phyloP scores from a whole-genome alignment of 495 filamentous ascomycete species.

The Lophium mytilinum region DNA sequence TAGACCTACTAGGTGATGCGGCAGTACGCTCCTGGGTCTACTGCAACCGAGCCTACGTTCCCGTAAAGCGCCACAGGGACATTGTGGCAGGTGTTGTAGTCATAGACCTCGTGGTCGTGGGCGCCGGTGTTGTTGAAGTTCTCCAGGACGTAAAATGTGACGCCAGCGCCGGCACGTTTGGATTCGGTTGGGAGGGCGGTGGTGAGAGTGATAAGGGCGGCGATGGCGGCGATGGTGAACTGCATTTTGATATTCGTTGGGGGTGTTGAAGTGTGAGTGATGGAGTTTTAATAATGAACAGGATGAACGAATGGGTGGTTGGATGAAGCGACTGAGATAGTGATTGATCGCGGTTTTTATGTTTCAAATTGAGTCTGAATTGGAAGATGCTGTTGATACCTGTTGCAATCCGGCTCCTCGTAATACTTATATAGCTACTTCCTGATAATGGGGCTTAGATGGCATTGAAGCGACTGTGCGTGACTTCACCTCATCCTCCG shows the following conservation, averaged over 20 bases:
- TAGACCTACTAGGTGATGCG: slow-evolving; percentile 20
- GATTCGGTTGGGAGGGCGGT: slow-evolving; percentile 5
- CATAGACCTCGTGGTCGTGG: neutral
- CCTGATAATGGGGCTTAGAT: too few species aligned
- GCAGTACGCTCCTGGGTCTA: slow-evolving; percentile 9
- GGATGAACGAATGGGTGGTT: neutral
- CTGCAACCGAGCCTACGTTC: slow-evolving; percentile 11
- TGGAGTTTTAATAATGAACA: neutral
- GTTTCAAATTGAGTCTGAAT: too few species aligned
- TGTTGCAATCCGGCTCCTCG: too few species aligned
- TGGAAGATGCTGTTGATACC: too few species aligned
- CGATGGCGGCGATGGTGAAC: slow-evolving; percentile 2
- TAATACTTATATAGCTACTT: too few species aligned
- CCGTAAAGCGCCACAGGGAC: slow-evolving; percentile 1
- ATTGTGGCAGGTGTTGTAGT: slow-evolving; percentile 9
- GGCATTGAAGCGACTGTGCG: too few species aligned
- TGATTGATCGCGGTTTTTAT: too few species aligned
- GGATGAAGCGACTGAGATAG: too few species aligned
- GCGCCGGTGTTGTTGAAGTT: slow-evolving; percentile 5
- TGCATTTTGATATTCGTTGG: slow-evolving; percentile 12
- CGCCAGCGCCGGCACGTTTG: neutral
- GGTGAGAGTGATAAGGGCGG: slow-evolving; percentile 7
- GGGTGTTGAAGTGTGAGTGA: neutral
- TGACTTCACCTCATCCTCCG: too few species aligned
- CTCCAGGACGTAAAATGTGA: slow-evolving; percentile 7